phyloP scores from a whole-genome alignment of 179 eudicot genomes.

The Drosera spatulata region DNA sequence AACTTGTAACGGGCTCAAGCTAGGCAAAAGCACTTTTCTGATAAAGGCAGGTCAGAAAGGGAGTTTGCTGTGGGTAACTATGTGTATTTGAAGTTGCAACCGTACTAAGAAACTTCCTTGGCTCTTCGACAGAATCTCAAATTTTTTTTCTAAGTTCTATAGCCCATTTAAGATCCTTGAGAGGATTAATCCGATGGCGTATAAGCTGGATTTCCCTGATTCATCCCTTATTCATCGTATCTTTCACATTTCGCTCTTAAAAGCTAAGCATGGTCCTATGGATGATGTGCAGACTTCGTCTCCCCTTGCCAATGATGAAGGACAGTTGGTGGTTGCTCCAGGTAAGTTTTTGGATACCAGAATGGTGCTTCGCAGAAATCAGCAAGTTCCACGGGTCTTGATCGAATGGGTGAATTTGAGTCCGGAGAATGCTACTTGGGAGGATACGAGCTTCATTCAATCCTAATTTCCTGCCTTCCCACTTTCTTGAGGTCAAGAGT shows the following conservation, averaged over 20 bases:
- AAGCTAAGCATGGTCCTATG: neutral
- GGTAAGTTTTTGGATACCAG: neutral
- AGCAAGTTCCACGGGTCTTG: neutral
- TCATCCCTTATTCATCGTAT: neutral
- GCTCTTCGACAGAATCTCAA: neutral
- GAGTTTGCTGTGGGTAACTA: neutral
- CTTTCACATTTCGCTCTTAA: neutral
- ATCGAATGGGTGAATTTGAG: neutral
- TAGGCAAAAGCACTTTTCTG: neutral
- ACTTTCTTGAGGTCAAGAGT: too few relatives aligned
- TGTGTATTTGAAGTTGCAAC: neutral
- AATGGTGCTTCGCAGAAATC: neutral
- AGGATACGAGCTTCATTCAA: too few relatives aligned
- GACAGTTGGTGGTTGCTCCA: neutral
- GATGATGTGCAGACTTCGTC: neutral
- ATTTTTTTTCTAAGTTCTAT: neutral
- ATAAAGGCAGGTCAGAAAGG: neutral
- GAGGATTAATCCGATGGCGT: neutral
- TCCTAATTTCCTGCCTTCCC: too few relatives aligned
- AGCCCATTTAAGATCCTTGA: neutral
- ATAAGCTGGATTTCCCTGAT: neutral
- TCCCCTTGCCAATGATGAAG: too few relatives aligned
- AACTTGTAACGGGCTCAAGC: neutral
- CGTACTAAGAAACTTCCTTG: neutral
- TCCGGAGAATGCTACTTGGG: neutral